Evolutionary conservation across 192 early-diverging fungal species (phyloP).

Genomic region (Dissophora ornata): DNA sequence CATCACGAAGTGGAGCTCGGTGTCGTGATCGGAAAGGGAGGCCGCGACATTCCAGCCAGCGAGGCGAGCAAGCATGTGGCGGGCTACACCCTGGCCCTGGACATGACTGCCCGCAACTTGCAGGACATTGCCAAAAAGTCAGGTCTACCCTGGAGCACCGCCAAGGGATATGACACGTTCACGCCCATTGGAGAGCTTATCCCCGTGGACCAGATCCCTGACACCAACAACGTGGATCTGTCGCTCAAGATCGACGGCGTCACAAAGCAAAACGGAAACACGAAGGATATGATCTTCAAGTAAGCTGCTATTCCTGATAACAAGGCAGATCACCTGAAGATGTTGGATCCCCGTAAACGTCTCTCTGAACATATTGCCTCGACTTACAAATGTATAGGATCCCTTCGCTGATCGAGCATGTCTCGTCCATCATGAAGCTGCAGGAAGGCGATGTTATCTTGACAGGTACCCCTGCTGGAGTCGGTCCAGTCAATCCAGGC

Average conservation of each 20-base stretch:
- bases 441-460: conserved; percentile 91
- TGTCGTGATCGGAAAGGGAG: conserved; percentile 87
- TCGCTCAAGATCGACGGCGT: conserved; percentile 83
- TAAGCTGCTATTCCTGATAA: too few species aligned
- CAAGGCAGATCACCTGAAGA: too few species aligned
- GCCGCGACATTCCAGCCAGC: conserved; percentile 74
- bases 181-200: conserved; percentile 91
- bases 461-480: conserved; percentile 92
- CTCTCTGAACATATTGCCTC: too few species aligned
- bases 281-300: conserved; percentile 94
- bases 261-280: conserved; percentile 85
- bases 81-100: conserved; percentile 88
- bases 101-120: conserved; percentile 92
- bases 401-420: conserved; percentile 81
- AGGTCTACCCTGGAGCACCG: conserved; percentile 89
- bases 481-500: conserved; percentile 85
- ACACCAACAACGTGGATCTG: conserved; percentile 80
- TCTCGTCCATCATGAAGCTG: conserved; percentile 89
- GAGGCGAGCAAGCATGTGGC: conserved; percentile 75
- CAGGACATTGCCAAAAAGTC: conserved; percentile 85
- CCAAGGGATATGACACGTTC: conserved; percentile 97
- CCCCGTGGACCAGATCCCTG: conserved; percentile 69
- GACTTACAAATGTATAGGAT: conserved; percentile 61
- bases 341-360: too few species aligned
- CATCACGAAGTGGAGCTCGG: conserved; percentile 97